These are phyloP conservation scores for Aegilops tauschii DNA, from an alignment of 176 grass and related monocot genomes.

Conservation along the genomic window DNA sequence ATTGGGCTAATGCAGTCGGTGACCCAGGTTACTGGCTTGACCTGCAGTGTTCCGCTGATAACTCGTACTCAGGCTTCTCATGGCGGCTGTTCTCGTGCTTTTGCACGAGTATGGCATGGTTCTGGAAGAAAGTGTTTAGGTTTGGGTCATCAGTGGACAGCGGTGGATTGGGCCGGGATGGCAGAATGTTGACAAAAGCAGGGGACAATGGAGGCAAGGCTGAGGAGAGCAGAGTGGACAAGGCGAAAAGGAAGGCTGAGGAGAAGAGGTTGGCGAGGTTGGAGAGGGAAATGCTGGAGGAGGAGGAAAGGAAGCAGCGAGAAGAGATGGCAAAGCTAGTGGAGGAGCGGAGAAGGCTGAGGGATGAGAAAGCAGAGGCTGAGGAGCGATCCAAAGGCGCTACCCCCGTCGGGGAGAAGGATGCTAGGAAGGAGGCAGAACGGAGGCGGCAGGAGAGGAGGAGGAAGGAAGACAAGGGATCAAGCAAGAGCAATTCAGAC, in stretches of 20 bases:
- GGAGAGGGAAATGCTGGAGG: conserved; percentile 92
- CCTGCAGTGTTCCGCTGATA: conserved; percentile 34
- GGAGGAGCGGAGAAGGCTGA: conserved; percentile 79
- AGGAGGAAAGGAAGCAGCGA: conserved; percentile 93
- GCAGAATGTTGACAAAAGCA: conserved; percentile 48
- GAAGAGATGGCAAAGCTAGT: conserved; percentile 85
- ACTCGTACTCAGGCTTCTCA: conserved; percentile 39
- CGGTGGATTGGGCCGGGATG: conserved; percentile 25
- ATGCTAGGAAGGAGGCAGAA: conserved; percentile 57
- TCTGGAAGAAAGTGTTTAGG: conserved; percentile 60
- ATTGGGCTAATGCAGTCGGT: conserved; percentile 38
- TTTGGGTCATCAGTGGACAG: conserved; percentile 42
- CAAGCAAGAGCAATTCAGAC: conserved; percentile 94
- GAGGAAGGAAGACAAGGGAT: conserved; percentile 77
- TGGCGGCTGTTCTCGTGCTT: conserved; percentile 39
- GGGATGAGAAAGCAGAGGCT: conserved; percentile 79
- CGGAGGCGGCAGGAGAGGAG: conserved; percentile 57
- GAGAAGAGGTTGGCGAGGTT: conserved; percentile 78
- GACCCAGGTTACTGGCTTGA: conserved; percentile 48
- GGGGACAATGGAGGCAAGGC: conserved; percentile 55
- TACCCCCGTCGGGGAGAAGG: conserved; percentile 66
- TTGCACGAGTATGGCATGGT: conserved; percentile 38
- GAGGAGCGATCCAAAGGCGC: conserved; percentile 69
- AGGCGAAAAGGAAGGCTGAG: conserved; percentile 80
- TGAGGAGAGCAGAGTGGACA: conserved; percentile 70